These are phyloP conservation scores for Lipomyces starkeyi DNA, from an alignment of 805 yeast species.

Conservation along the genomic window DNA sequence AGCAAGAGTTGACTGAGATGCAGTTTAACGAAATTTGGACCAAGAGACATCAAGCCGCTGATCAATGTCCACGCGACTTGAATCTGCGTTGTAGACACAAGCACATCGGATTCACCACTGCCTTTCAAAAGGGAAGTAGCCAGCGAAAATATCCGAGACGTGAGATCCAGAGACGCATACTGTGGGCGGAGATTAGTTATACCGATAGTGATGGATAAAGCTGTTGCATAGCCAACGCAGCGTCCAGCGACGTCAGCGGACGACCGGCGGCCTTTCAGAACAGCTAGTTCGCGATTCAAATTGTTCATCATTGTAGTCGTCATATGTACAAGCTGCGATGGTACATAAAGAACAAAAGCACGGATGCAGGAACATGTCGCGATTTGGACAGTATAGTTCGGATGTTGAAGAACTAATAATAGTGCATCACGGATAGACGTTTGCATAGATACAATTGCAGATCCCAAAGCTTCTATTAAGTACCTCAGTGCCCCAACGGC, in stretches of 20 bases:
- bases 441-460: constrained; percentile 42
- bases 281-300: constrained; percentile 39
- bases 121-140: constrained; percentile 53
- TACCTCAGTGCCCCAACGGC: constrained; percentile 38
- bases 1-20: constrained; percentile 64
- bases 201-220: constrained; percentile 42
- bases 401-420: constrained; percentile 33
- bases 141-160: constrained; percentile 54
- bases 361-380: constrained; percentile 34
- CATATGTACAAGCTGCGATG: constrained; percentile 40
- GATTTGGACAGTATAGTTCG: constrained; percentile 37
- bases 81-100: constrained; percentile 47
- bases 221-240: constrained; percentile 43
- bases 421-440: constrained; percentile 29
- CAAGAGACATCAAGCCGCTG: constrained; percentile 67
- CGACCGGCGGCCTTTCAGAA: constrained; percentile 32
- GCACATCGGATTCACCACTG: constrained; percentile 41
- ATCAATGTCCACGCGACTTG: constrained; percentile 67
- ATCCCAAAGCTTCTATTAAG: constrained; percentile 42
- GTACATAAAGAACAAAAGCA: constrained; percentile 36
- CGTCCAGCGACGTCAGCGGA: constrained; percentile 31
- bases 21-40: constrained; percentile 58
- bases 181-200: constrained; percentile 41
- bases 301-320: constrained; percentile 35
- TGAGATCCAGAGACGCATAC: constrained; percentile 54